phyloP scores from a whole-genome alignment of 805 yeast genomes.

The Allodekkera sacchari region DNA sequence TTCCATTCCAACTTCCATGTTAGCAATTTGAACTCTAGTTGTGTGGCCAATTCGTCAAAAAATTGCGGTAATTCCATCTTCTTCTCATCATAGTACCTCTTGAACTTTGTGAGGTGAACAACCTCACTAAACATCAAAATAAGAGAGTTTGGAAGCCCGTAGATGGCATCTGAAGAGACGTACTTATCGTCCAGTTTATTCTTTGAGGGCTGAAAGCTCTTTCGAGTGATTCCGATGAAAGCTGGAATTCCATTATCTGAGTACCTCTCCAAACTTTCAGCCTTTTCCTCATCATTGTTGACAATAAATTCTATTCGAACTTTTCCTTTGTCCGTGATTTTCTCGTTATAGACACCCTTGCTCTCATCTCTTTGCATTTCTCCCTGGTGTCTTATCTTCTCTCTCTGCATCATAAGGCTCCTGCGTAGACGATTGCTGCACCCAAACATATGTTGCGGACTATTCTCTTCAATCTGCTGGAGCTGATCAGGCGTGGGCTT shows the following conservation, averaged over 20 bases:
- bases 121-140: conserved; percentile 66
- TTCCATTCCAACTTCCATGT: conserved; percentile 77
- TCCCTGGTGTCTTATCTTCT: not conserved
- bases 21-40: conserved; percentile 42
- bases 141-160: conserved; percentile 78
- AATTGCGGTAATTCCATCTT: conserved; percentile 25
- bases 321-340: conserved; percentile 37
- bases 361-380: not conserved
- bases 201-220: conserved; percentile 30
- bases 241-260: conserved; percentile 23
- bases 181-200: conserved; percentile 45
- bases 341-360: conserved; percentile 32
- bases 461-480: conserved; percentile 14
- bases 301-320: conserved; percentile 37
- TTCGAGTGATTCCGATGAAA: conserved; percentile 35
- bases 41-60: conserved; percentile 25
- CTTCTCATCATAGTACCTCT: conserved; percentile 39
- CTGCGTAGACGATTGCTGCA: conserved; percentile 9
- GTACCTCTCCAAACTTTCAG: conserved; percentile 4
- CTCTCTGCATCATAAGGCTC: not conserved
- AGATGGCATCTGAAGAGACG: conserved; percentile 70
- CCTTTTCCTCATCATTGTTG: conserved; percentile 20
- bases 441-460: conserved; percentile 19
- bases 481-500: conserved; percentile 20
- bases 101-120: conserved; percentile 56